Evolutionary conservation across 257 asterid species (phyloP).

Genomic region (Nicotiana noctiflora): DNA sequence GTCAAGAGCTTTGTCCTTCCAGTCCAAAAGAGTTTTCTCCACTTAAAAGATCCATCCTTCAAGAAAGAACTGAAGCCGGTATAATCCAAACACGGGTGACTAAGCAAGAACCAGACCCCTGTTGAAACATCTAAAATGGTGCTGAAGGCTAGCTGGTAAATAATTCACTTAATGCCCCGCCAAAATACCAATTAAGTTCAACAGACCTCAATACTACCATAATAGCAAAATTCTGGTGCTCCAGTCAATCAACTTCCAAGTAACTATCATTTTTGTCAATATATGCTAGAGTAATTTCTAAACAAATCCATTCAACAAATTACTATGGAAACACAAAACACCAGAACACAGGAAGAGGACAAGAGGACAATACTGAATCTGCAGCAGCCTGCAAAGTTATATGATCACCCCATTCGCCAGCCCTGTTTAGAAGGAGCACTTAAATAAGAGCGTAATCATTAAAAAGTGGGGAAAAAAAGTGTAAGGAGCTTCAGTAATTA

Average conservation of each 20-base stretch:
- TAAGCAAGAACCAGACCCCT: neutral
- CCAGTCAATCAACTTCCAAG: neutral
- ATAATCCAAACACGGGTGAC: neutral
- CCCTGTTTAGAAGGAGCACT: constrained; percentile 29
- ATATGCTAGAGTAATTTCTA: neutral
- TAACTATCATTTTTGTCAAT: neutral
- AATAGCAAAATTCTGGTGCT: neutral
- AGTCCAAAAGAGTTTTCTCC: neutral
- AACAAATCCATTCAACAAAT: neutral
- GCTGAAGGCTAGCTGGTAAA: neutral
- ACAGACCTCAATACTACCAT: constrained; percentile 2
- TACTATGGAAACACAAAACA: neutral
- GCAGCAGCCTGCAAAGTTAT: constrained; percentile 94
- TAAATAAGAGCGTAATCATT: neutral
- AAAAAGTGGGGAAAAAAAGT: neutral
- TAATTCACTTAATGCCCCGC: neutral
- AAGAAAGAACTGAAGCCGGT: neutral
- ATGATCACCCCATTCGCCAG: constrained; percentile 97
- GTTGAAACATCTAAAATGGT: neutral
- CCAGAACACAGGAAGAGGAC: neutral
- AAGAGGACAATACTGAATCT: constrained; percentile 52
- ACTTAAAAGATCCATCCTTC: neutral
- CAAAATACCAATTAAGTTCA: neutral
- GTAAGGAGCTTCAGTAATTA: constrained; percentile 20
- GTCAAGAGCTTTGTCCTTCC: neutral